Conservation (phyloP, 2,329 filamentous ascomycete species). For the Daldinia sp. region DNA sequence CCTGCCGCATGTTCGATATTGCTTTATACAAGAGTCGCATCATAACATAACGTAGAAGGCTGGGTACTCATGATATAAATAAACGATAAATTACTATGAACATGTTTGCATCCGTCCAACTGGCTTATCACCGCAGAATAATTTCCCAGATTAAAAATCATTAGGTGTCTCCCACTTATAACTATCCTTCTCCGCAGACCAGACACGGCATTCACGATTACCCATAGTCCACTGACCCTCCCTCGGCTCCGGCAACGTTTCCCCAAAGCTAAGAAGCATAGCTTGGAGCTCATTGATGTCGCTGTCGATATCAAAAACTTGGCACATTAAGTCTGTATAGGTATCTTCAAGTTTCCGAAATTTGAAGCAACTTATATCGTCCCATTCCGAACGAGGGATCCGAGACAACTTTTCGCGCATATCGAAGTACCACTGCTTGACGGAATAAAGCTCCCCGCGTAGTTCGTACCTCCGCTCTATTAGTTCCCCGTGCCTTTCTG, state of each 20-base stretch:
- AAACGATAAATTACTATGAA: background rate
- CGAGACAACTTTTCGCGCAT: background rate
- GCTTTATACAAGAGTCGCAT: too few species aligned
- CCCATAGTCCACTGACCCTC: background rate
- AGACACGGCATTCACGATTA: background rate
- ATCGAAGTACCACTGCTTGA: conserved; percentile 6
- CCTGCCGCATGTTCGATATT: too few species aligned
- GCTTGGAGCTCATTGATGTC: conserved; percentile 12
- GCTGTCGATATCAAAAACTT: conserved; percentile 1
- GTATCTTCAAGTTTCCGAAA: conserved; percentile 7
- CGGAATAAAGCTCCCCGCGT: background rate
- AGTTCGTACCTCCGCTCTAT: background rate
- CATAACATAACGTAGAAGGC: background rate
- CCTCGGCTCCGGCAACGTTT: background rate
- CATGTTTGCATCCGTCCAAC: background rate
- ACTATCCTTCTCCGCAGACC: background rate
- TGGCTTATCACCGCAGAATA: background rate
- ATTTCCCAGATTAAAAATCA: background rate
- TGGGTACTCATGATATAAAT: background rate
- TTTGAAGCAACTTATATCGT: background rate
- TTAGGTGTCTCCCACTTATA: background rate
- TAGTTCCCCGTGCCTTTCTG: background rate
- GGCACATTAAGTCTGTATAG: background rate
- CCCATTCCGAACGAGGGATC: background rate
- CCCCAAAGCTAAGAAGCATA: background rate